Evolutionary conservation across 176 grass and related monocot genomes (phyloP).

Genomic region (Cenchrus fungigraminus): DNA sequence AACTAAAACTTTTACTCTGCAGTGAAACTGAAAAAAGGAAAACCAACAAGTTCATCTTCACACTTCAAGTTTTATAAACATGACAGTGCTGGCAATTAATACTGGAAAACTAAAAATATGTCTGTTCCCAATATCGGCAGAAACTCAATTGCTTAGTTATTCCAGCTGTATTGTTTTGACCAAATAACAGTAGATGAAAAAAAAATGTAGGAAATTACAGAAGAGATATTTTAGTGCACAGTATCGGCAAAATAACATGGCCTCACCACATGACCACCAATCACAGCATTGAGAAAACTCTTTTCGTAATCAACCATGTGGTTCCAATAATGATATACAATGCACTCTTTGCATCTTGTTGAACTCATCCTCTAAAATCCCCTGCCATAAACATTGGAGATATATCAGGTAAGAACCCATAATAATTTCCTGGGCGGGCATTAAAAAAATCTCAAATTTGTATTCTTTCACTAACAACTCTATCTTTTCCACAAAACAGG

Average conservation of each 20-base stretch:
- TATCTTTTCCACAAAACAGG: too few species aligned
- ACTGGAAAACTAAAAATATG: neutral
- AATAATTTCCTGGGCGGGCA: neutral
- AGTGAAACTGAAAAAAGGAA: neutral
- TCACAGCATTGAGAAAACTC: conserved; percentile 29
- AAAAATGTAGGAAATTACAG: neutral
- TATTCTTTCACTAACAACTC: neutral
- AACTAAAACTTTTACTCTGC: neutral
- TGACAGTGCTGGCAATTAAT: neutral
- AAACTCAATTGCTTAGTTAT: neutral
- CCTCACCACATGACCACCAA: conserved; percentile 38
- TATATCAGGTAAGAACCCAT: neutral
- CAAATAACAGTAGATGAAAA: neutral
- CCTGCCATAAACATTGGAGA: neutral
- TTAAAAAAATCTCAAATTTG: neutral
- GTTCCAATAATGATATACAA: conserved; percentile 39
- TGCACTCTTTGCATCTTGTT: conserved; percentile 35
- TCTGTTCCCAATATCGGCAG: too few species aligned
- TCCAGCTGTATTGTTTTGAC: neutral
- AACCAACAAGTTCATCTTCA: neutral
- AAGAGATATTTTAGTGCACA: neutral
- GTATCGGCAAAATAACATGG: neutral
- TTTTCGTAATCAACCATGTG: conserved; percentile 26
- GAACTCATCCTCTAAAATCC: neutral
- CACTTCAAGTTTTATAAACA: neutral